Evolutionary conservation across 352 stramenopile species (phyloP).

Genomic region (Globisporangium rhizosaccharum): DNA sequence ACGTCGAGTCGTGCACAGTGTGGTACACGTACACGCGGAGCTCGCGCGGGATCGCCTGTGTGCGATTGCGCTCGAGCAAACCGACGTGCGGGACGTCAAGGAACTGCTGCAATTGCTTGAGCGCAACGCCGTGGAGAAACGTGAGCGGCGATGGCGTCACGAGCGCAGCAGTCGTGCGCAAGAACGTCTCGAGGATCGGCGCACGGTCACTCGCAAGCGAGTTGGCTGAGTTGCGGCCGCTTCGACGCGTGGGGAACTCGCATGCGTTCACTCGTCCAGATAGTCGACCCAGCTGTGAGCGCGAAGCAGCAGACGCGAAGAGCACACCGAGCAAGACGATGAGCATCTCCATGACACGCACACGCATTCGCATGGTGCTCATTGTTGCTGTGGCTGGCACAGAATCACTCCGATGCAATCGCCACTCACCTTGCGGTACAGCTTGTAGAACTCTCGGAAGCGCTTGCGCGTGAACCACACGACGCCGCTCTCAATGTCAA

Average conservation of each 20-base stretch:
- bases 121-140: constrained; percentile 60
- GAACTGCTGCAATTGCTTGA: constrained; percentile 82
- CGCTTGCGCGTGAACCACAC: constrained; percentile 81
- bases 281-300: constrained; percentile 52
- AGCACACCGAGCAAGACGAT: background rate
- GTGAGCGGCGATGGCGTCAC: constrained; percentile 73
- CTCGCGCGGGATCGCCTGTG: constrained; percentile 68
- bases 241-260: constrained; percentile 63
- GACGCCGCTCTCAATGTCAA: constrained; percentile 81
- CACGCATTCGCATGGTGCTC: background rate
- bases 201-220: constrained; percentile 64
- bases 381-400: background rate
- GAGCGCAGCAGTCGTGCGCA: constrained; percentile 60
- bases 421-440: constrained; percentile 65
- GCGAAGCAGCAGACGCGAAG: background rate
- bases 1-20: constrained; percentile 70
- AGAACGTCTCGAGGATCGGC: constrained; percentile 72
- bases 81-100: constrained; percentile 67
- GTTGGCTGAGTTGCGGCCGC: constrained; percentile 43
- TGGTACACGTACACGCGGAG: constrained; percentile 80
- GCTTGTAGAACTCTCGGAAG: constrained; percentile 79
- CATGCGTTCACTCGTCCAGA: constrained; percentile 61
- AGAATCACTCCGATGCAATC: background rate
- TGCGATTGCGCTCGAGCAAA: constrained; percentile 70
- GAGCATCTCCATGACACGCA: background rate